Evolutionary conservation across 2,329 filamentous ascomycete genomes (phyloP).

Genomic region (Niveomyces coronatus): DNA sequence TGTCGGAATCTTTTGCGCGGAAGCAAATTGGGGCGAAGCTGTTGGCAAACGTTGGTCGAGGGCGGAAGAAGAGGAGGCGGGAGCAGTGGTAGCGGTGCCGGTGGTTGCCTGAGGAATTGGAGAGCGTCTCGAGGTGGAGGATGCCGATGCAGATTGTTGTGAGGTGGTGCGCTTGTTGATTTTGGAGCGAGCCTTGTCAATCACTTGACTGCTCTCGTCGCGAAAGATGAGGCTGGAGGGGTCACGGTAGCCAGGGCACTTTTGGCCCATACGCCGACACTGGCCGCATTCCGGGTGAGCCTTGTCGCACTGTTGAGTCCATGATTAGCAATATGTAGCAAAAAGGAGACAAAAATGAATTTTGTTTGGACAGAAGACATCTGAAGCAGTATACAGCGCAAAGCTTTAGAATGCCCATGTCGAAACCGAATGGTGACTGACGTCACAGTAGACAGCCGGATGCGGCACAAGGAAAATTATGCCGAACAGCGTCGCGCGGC

Average conservation of each 20-base stretch:
- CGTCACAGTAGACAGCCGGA: too few species aligned
- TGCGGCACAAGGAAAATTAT: too few species aligned
- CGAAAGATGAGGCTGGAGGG: constrained; percentile 10
- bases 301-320: constrained; percentile 7
- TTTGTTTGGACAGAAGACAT: not conserved
- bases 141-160: not conserved
- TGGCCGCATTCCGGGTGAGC: constrained; percentile 10
- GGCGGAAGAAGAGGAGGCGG: too few species aligned
- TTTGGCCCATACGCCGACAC: constrained; percentile 10
- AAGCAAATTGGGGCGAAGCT: not conserved
- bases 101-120: constrained; percentile 5
- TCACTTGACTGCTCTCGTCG: constrained; percentile 11
- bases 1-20: constrained; percentile 1
- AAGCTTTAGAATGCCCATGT: too few species aligned
- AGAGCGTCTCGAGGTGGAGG: constrained; percentile 3
- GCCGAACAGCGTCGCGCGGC: too few species aligned
- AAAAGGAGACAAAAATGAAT: not conserved
- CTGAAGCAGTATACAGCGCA: too few species aligned
- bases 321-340: too few species aligned
- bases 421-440: too few species aligned
- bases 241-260: constrained; percentile 10
- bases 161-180: constrained; percentile 5
- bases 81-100: too few species aligned
- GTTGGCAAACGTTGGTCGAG: not conserved
- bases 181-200: constrained; percentile 9